Evolutionary conservation across 78 protist genomes (phyloP), one percentile per base, ranked within the genome.

Genomic region (Polysphondylium violaceum): DNA sequence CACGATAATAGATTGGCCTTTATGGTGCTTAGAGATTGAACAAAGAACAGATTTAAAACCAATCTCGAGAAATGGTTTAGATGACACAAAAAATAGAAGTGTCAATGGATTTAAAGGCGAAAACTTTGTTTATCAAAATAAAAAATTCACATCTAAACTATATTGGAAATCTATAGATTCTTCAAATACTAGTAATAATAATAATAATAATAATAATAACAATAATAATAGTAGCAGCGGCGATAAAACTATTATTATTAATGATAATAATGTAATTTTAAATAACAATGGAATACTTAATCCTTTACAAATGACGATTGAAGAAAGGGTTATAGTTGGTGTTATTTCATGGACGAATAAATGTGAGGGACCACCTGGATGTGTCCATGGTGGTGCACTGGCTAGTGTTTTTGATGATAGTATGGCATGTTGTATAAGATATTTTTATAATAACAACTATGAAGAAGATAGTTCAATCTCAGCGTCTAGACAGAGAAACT

Each of bases 311-410:
- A n/a, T n/a, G n/a, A n/a, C n/a, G n/a, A 47, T 14, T 14, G 78
- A 72, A 5, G 31, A 83, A 23, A 35, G 91, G 58, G 29, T 58
- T 44, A 31, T 83, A 41, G n/a, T 69, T 2, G 91, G 91, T 21
- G 59, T 27, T 55, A 31, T 83, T 17, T 83, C 23, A 69, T 83
- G 91, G 91, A 83, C 29, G 38, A 31, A 27, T 9, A 59, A 41
- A 3, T 56, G 79, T 41, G 91, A 83, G 44, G 91, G 91, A 6
- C 91, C 91, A 51, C 91, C 91, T 16, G 79, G 73, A 29, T 83
- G 91, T 83, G 91, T 83, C 1, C 91, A 83, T 69, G 91, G 91
- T 9, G 91, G 91, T 41, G 91, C 91, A 0, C 40, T 83, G 11
- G 78, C 79, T 9, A 69, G 74, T 33, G 23, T 83, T 9, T 83